Evolutionary conservation across 345 rosid species (phyloP), one percentile per base, ranked within the genome.

Genomic region (Turnera subulata): DNA sequence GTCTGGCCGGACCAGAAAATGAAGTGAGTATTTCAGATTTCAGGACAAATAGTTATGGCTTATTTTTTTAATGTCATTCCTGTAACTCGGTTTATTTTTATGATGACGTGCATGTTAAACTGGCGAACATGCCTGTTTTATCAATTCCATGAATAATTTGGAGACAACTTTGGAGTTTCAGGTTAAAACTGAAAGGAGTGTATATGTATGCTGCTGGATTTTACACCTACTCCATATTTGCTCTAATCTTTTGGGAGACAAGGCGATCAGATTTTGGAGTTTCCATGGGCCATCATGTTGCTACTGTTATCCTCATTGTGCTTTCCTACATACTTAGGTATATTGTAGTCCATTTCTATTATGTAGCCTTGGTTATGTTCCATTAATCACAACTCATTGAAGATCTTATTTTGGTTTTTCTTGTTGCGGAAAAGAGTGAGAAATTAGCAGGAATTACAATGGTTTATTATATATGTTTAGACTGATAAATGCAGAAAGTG

Each of bases 191-290:
- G 84, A 90, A 84, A 69, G 92, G 80, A 6, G 12, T 80, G 32
- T 94, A 94, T 55, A 84, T 94, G 97, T 94, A 73, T 76, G 77
- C 84, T 62, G 96, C 95, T 69, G 99, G 99, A 46, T 94, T 94
- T 71, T 94, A 94, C 77, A 67, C 91, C 1, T 94, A 94, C 82
- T 94, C 99, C 35, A 88, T 94, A 59, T 85, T 90, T 68, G 99
- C 99, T 52, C 74, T 94, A 73, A 72, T 94, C 12, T 94, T 88
- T 68, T 94, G 99, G 99, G 99, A 94, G 73, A 94, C 99, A 62
- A 84, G 97, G 74, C 84, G 99, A n/a, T 85, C 96, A 12, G 99
- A 94, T 73, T 94, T 94, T 51, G 96, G 97, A 20, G 97, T 94
- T 69, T 94, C 97, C 0, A 94, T 94, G 97, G 67, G 91, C 53